Base-by-base conservation (phyloP, 305 asterid species). In the Fraxinus nigra region DNA sequence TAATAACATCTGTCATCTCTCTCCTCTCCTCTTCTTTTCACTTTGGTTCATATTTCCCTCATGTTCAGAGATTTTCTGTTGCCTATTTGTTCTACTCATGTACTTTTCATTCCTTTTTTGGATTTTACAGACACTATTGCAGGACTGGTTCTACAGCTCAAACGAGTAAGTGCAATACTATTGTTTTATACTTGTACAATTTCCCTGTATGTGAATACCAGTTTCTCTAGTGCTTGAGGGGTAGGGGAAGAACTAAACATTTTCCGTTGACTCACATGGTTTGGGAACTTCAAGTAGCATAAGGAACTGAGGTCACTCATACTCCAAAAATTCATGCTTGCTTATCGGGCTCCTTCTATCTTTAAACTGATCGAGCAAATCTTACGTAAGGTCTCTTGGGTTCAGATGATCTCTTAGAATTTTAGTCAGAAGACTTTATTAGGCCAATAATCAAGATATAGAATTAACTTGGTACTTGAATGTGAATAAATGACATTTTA, bases 131-230 rank as follows among this genome's bases (percentile, higher is more conserved):
- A 72, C 92, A 93, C 87, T 93, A 72, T 67, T 93, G 97, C 87
- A 84, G 97, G 83, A 87, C 94, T 79, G 97, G 97, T 77, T 93
- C 97, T 70, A 92, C 92, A 33, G 83, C 81, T 82, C 91, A 90
- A 89, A 80, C 85, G 76, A 87, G 97, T 93, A 89, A 88, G 93
- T 87, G 32, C 34, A 70, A 33, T 78, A 8, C 26, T 77, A 77
- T 79, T 81, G 26, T 76, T 48, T 82, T 46, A 61, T 67, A 77
- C 35, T 76, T 69, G 43, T 82, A 35, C 73, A 33, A n/a, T 82
- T 72, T 72, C 51, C 24, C 16, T 34, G 56, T 72, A 78, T 82
- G 65, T 54, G 30, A 32, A 56, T 51, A 54, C 77, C 48, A 7
- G 28, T 72, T 72, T 34, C 28, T 72, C 30, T 72, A 72, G 75